Evolutionary conservation across 163 green algal genomes (phyloP).

Genomic region (Prototheca stagnorum): DNA sequence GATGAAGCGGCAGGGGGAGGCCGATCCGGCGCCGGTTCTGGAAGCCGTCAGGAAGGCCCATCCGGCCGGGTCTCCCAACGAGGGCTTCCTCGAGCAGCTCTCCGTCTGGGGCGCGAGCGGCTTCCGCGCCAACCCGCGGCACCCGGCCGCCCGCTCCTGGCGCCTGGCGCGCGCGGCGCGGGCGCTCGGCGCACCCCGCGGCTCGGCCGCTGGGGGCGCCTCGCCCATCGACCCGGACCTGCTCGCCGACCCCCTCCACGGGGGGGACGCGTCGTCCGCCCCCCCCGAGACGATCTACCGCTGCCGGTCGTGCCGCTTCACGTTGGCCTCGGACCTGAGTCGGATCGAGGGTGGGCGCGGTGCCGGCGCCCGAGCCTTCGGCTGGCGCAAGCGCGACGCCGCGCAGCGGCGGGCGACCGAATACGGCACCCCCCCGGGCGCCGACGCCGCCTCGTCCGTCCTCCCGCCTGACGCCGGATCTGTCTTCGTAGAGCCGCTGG

Average conservation of each 20-base stretch:
- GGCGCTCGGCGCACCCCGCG: no score
- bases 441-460: no score
- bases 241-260: neutral
- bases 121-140: constrained; percentile 11
- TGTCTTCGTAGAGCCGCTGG: constrained; percentile 65
- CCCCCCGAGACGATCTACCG: constrained; percentile 32
- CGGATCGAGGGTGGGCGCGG: constrained; percentile 32
- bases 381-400: constrained; percentile 19
- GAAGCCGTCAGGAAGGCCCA: neutral
- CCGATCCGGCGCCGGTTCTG: neutral
- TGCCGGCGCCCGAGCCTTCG: constrained; percentile 9
- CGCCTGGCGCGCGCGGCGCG: no score
- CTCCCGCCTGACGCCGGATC: no score
- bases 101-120: constrained; percentile 37
- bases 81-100: constrained; percentile 59
- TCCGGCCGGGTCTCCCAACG: constrained; percentile 35
- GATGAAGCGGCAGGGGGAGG: constrained; percentile 18
- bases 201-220: no score
- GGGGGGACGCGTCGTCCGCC: neutral
- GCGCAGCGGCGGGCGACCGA: constrained; percentile 4
- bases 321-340: constrained; percentile 42
- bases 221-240: no score
- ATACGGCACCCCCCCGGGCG: constrained; percentile 1
- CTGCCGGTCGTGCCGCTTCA: constrained; percentile 55
- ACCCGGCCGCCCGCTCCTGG: constrained; percentile 23